These are phyloP conservation scores for Geosiphon pyriformis DNA, from an alignment of 192 early-diverging fungal species.

Conservation along the genomic window DNA sequence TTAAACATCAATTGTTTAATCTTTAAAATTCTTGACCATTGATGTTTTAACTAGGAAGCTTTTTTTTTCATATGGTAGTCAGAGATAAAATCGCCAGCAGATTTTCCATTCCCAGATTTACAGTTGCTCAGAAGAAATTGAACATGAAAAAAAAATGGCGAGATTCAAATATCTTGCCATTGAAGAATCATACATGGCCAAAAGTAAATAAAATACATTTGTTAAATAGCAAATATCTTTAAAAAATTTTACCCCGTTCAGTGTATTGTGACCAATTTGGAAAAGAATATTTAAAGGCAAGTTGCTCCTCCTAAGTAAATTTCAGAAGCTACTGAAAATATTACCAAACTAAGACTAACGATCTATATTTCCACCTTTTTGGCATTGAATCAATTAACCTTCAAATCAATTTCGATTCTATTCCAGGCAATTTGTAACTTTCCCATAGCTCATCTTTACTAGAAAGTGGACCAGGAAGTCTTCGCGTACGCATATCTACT, in stretches of 20 bases:
- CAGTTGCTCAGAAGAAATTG: too few species aligned
- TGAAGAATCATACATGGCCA: background rate
- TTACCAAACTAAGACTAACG: background rate
- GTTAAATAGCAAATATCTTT: background rate
- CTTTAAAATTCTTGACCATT: too few species aligned
- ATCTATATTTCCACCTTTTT: background rate
- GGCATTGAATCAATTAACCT: background rate
- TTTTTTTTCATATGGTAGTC: too few species aligned
- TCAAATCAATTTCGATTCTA: background rate
- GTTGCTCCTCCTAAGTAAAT: background rate
- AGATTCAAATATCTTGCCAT: background rate
- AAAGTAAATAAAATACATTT: background rate
- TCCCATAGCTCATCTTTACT: background rate
- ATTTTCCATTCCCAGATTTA: too few species aligned
- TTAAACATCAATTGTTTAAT: too few species aligned
- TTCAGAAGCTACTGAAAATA: background rate
- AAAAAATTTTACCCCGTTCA: background rate
- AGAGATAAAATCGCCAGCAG: too few species aligned
- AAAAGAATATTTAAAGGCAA: background rate
- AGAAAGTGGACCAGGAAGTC: background rate
- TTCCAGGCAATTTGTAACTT: background rate
- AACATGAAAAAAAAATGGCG: background rate
- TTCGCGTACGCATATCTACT: background rate
- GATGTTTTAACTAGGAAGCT: too few species aligned
- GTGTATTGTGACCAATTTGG: background rate